A percentile compares a stretch with the other conserved stretches of the same genome.
Evolutionary conservation across 176 grass and related monocot genomes (phyloP).

Genomic region (Miscanthus lutarioriparius): DNA sequence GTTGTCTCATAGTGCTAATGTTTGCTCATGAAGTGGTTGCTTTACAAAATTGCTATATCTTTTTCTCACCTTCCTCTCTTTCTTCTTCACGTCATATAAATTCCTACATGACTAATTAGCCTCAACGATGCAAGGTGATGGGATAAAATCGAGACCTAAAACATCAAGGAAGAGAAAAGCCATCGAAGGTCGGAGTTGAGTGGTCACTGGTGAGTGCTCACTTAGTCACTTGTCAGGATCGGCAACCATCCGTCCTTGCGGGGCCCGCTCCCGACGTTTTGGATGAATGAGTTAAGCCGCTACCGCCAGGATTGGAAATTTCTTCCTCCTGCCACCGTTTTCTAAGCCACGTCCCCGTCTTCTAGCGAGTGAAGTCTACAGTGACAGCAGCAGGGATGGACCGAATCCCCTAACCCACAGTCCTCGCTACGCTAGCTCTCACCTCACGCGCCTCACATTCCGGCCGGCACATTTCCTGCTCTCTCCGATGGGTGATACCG

Average conservation of each 20-base stretch:
- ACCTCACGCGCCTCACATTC: not conserved
- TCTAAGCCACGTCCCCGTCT: not conserved
- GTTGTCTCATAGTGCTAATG: too few species aligned
- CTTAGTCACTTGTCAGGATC: too few species aligned
- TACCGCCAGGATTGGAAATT: not conserved
- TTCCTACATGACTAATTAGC: too few species aligned
- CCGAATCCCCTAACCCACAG: not conserved
- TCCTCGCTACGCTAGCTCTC: not conserved
- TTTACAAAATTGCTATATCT: too few species aligned
- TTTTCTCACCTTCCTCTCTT: too few species aligned
- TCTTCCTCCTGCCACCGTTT: not conserved
- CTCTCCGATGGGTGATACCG: conserved; percentile 55
- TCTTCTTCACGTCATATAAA: too few species aligned
- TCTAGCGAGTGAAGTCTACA: not conserved
- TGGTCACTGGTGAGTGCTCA: too few species aligned
- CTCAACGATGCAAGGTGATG: too few species aligned
- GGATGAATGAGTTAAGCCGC: not conserved
- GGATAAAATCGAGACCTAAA: too few species aligned
- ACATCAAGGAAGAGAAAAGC: too few species aligned
- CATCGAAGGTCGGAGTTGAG: too few species aligned
- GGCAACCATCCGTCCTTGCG: not conserved
- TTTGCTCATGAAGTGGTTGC: too few species aligned
- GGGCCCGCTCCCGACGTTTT: not conserved
- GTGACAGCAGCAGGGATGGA: not conserved
- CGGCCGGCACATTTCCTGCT: not conserved